A percentile compares a stretch with the other conserved stretches of the same genome.
Evolutionary conservation across 2,329 filamentous ascomycete species (phyloP).

Genomic region (Exophiala aquamarina): DNA sequence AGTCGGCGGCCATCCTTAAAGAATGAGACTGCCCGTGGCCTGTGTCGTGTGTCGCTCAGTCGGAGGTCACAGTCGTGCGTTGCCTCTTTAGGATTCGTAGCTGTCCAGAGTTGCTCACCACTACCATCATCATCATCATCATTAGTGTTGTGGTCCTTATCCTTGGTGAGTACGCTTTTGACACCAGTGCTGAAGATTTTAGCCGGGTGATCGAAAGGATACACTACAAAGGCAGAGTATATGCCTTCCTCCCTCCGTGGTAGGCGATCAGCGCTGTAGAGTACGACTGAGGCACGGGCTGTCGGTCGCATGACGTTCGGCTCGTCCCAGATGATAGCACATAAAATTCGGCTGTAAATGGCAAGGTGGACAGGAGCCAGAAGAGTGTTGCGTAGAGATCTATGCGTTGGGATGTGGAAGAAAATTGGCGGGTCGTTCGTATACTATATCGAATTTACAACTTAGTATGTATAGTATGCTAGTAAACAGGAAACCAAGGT

Average conservation of each 20-base stretch:
- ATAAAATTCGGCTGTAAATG: slow-evolving; percentile 14
- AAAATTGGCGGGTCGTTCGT: slow-evolving; percentile 14
- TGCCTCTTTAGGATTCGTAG: not conserved
- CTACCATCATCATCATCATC: not conserved
- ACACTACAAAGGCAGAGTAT: slow-evolving; percentile 14
- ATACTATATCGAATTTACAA: slow-evolving; percentile 2
- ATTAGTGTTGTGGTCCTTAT: not conserved
- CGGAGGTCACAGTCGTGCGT: not conserved
- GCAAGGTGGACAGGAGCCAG: slow-evolving; percentile 21
- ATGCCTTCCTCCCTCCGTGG: slow-evolving; percentile 6
- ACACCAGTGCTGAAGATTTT: not conserved
- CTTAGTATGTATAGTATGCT: too few relatives aligned
- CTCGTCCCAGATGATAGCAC: slow-evolving; percentile 23
- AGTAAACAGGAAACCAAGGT: too few relatives aligned
- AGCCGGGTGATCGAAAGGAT: slow-evolving; percentile 9
- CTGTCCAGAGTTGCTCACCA: slow-evolving; percentile 1
- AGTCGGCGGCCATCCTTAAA: slow-evolving; percentile 21
- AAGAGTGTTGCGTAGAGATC: slow-evolving; percentile 1
- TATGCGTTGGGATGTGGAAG: slow-evolving; percentile 16
- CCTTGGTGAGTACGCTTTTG: too few relatives aligned
- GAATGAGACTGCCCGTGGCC: slow-evolving; percentile 15
- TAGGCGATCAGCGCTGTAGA: slow-evolving; percentile 16
- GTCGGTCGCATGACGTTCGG: slow-evolving; percentile 10
- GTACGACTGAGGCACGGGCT: slow-evolving; percentile 8
- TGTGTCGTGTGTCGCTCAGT: not conserved